phyloP scores from a whole-genome alignment of 805 yeast genomes.

The Zygosaccharomyces pseudorouxii region DNA sequence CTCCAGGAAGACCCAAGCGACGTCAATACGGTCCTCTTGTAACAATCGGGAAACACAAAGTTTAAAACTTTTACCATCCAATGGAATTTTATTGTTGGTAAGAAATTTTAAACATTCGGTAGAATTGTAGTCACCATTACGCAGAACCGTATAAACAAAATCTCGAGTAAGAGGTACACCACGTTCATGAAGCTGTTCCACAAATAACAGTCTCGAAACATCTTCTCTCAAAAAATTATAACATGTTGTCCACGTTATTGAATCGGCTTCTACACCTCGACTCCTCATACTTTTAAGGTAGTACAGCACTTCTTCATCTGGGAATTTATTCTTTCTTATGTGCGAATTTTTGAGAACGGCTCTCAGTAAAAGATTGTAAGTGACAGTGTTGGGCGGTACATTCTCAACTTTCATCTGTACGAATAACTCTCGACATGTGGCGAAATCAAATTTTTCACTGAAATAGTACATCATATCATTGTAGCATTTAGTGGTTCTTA shows the following conservation, averaged over 20 bases:
- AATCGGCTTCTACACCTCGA: conserved; percentile 31
- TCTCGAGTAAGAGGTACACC: conserved; percentile 33
- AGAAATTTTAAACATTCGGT: conserved; percentile 25
- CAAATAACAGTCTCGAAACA: conserved; percentile 30
- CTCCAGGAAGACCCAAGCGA: conserved; percentile 32
- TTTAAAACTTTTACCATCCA: conserved; percentile 25
- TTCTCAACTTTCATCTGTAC: conserved; percentile 39
- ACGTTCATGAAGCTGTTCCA: conserved; percentile 32
- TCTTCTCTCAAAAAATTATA: conserved; percentile 35
- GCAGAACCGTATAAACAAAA: conserved; percentile 28
- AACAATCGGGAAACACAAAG: conserved; percentile 28
- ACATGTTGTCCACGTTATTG: conserved; percentile 38
- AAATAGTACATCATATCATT: conserved; percentile 41
- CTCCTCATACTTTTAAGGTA: conserved; percentile 34
- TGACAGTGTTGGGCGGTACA: conserved; percentile 35
- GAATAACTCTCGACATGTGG: conserved; percentile 39
- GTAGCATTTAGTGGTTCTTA: conserved; percentile 34
- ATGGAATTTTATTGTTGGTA: conserved; percentile 23
- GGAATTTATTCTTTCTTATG: conserved; percentile 27
- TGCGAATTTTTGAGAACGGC: conserved; percentile 30
- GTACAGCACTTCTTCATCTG: conserved; percentile 28
- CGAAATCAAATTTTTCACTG: conserved; percentile 37
- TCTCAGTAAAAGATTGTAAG: conserved; percentile 38
- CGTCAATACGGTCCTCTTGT: conserved; percentile 25
- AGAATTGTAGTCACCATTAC: conserved; percentile 18